Percentiles rank a stretch among this genome's conserved stretches.
Conservation (phyloP, 164 flowering plant genomes). For the Macadamia tetraphylla region DNA sequence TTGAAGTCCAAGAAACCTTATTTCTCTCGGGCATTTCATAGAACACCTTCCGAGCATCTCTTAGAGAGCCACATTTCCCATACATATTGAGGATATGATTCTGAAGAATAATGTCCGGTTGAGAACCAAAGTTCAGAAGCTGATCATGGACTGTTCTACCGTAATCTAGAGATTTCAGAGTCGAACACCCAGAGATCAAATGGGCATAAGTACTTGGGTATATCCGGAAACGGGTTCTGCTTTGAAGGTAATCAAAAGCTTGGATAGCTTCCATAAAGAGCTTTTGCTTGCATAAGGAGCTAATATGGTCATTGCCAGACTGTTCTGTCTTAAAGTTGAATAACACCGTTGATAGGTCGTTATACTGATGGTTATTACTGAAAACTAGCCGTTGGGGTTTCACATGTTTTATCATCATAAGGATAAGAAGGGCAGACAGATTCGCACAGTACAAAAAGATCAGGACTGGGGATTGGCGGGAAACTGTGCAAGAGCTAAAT, state of each 20-base stretch:
- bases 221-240: conserved; percentile 24
- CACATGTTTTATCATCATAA: conserved; percentile 7
- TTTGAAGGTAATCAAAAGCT: conserved; percentile 40
- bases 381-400: conserved; percentile 16
- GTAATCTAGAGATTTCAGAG: conserved; percentile 7
- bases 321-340: conserved; percentile 30
- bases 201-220: conserved; percentile 35
- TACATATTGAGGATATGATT: conserved; percentile 66
- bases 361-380: conserved; percentile 2
- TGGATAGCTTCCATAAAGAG: conserved; percentile 46
- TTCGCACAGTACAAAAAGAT: too few relatives aligned
- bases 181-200: conserved; percentile 48
- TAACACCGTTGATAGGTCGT: conserved; percentile 2
- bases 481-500: too few relatives aligned
- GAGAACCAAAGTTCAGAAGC: too few relatives aligned
- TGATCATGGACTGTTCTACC: too few relatives aligned
- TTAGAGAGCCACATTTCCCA: conserved; percentile 56
- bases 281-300: conserved; percentile 46
- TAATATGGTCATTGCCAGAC: conserved; percentile 40
- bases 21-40: too few relatives aligned
- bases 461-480: too few relatives aligned
- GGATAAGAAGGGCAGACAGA: too few relatives aligned
- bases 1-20: too few relatives aligned
- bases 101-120: conserved; percentile 23
- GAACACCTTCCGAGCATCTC: conserved; percentile 32